Evolutionary conservation across 177 flowering plant species (phyloP).

Genomic region (Vitis hybrid): DNA sequence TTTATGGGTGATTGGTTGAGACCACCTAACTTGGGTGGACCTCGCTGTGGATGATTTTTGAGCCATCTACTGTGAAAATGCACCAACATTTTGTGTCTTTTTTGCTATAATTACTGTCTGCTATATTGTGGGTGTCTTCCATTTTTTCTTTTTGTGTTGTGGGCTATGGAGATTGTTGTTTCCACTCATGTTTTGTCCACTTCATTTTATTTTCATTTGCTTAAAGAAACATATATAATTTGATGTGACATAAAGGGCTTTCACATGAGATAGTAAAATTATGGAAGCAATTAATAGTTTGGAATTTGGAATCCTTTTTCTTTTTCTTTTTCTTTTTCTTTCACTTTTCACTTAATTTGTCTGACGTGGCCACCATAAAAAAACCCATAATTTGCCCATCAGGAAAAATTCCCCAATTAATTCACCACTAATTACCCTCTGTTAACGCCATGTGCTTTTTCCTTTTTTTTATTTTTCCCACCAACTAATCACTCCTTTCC

Average conservation of each 20-base stretch:
- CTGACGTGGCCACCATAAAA: no score
- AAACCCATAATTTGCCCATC: no score
- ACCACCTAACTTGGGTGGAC: slow-evolving; percentile 14
- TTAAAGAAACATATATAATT: background rate
- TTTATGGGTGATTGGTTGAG: slow-evolving; percentile 4
- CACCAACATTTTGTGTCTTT: slow-evolving; percentile 6
- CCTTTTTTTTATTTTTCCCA: no score
- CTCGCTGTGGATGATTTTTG: background rate
- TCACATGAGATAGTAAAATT: background rate
- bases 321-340: no score
- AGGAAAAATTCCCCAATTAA: no score
- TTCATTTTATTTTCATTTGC: background rate
- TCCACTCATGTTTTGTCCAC: background rate
- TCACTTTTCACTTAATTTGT: no score
- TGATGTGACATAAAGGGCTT: background rate
- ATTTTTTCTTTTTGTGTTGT: slow-evolving; percentile 1
- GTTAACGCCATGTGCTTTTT: no score
- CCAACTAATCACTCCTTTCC: no score
- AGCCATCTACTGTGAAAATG: background rate
- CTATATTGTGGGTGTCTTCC: slow-evolving; percentile 10
- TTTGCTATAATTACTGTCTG: slow-evolving; percentile 29
- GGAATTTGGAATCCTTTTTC: background rate
- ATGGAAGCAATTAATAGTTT: background rate
- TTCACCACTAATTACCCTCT: no score
- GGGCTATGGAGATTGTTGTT: slow-evolving; percentile 3